Conservation (phyloP, 352 stramenopile genomes). For the Blastocystis sp. region DNA sequence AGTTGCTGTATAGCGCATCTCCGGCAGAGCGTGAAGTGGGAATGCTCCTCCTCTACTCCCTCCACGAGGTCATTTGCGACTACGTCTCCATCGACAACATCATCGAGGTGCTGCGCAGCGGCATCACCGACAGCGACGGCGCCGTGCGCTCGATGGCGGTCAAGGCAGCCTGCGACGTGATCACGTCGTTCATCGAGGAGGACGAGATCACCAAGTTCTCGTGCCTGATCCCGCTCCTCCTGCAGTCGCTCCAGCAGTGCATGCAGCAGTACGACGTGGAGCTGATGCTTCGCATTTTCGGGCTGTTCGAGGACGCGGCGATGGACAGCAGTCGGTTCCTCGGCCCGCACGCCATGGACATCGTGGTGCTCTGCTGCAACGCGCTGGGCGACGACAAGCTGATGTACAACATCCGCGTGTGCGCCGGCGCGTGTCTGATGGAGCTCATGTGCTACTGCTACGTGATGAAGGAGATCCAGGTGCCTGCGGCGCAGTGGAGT, state of each 20-base stretch:
- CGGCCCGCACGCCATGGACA: neutral
- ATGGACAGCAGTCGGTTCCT: neutral
- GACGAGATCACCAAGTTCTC: neutral
- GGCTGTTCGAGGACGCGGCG: conserved; percentile 50
- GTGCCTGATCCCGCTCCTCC: conserved; percentile 9
- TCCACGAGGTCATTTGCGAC: conserved; percentile 50
- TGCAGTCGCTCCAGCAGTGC: conserved; percentile 14
- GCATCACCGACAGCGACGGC: conserved; percentile 13
- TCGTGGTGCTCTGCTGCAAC: conserved; percentile 22
- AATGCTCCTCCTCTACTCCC: conserved; percentile 51
- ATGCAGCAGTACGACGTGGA: neutral
- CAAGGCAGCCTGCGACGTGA: conserved; percentile 44
- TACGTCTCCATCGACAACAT: conserved; percentile 49
- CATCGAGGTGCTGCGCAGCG: conserved; percentile 27
- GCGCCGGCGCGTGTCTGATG: neutral
- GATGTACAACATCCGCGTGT: neutral
- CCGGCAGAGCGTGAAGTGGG: conserved; percentile 34
- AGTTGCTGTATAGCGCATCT: conserved; percentile 20
- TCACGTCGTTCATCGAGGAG: conserved; percentile 35
- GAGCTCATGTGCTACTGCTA: neutral
- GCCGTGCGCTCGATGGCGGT: conserved; percentile 46
- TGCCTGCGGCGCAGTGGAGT: neutral
- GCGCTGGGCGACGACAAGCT: neutral
- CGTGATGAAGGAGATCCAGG: neutral
- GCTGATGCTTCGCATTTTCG: conserved; percentile 34